Evolutionary conservation across 371 early-diverging fungal genomes (phyloP).

Genomic region (Lichtheimia hyalospora): DNA sequence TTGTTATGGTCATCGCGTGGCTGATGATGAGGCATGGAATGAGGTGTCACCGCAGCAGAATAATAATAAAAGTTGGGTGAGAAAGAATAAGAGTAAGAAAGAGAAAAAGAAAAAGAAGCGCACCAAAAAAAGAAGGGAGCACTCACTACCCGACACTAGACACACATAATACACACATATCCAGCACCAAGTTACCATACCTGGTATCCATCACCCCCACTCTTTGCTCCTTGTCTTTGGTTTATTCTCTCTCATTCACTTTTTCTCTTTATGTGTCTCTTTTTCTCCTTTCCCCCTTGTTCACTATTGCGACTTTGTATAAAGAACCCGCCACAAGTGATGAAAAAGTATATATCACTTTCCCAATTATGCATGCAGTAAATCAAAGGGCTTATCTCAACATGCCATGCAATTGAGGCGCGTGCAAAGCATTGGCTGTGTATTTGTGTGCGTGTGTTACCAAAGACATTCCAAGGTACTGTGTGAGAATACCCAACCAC

Average conservation of each 20-base stretch:
- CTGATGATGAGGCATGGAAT: slow-evolving; percentile 16
- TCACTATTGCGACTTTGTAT: too few relatives aligned
- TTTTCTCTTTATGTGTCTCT: not conserved
- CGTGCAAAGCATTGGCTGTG: too few relatives aligned
- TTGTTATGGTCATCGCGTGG: not conserved
- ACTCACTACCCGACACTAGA: not conserved
- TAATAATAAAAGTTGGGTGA: slow-evolving; percentile 1
- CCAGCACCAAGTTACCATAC: not conserved
- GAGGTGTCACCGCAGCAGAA: not conserved
- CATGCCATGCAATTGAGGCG: too few relatives aligned
- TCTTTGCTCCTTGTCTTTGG: not conserved
- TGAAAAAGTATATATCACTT: too few relatives aligned
- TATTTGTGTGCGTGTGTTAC: too few relatives aligned
- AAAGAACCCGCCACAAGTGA: too few relatives aligned
- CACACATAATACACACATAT: too few relatives aligned
- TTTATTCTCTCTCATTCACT: not conserved
- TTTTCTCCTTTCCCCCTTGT: not conserved
- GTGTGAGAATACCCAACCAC: too few relatives aligned
- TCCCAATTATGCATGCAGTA: too few relatives aligned
- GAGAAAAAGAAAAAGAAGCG: slow-evolving; percentile 9
- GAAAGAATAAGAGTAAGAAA: slow-evolving; percentile 4
- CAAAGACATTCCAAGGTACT: too few relatives aligned
- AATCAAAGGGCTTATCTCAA: too few relatives aligned
- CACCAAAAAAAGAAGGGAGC: not conserved
- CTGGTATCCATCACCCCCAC: slow-evolving; percentile 2